Percentiles rank a stretch among this genome's conserved stretches.
Evolutionary conservation across 768 basidiomycete species (phyloP).

Genomic region (Termitomyces bulborhizus): DNA sequence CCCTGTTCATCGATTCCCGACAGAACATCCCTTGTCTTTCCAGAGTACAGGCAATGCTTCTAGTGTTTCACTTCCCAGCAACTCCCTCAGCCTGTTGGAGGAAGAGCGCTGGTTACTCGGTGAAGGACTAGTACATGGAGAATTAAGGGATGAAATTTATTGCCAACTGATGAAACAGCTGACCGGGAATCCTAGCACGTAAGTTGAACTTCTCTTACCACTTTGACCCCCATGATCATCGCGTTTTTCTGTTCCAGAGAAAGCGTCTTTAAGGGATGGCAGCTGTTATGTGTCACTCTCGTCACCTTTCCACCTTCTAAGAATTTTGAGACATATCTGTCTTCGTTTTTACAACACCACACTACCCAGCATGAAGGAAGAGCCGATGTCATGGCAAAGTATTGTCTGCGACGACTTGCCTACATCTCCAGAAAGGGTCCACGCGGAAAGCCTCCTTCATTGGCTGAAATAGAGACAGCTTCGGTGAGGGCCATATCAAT

Average conservation of each 20-base stretch:
- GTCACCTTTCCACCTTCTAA: slow-evolving; percentile 91
- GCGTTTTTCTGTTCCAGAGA: slow-evolving; percentile 36
- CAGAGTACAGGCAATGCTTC: slow-evolving; percentile 39
- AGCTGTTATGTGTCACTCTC: slow-evolving; percentile 84
- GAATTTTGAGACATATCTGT: slow-evolving; percentile 83
- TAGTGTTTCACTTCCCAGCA: slow-evolving; percentile 35
- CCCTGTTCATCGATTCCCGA: slow-evolving; percentile 40
- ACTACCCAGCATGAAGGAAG: slow-evolving; percentile 65
- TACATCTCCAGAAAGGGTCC: slow-evolving; percentile 81
- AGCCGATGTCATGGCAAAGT: slow-evolving; percentile 86
- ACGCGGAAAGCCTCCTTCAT: slow-evolving; percentile 74
- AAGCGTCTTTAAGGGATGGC: slow-evolving; percentile 88
- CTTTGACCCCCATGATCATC: slow-evolving; percentile 1
- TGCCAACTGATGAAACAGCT: slow-evolving; percentile 93
- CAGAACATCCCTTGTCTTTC: slow-evolving; percentile 39
- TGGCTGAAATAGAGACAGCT: slow-evolving; percentile 88
- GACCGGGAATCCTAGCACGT: slow-evolving; percentile 75
- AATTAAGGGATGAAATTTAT: slow-evolving; percentile 90
- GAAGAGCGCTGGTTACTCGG: slow-evolving; percentile 84
- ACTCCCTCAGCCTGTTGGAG: slow-evolving; percentile 49
- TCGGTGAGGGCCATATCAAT: slow-evolving; percentile 41
- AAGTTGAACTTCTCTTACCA: slow-evolving; percentile 22
- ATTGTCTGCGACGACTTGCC: slow-evolving; percentile 74
- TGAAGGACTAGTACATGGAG: slow-evolving; percentile 73
- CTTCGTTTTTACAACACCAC: slow-evolving; percentile 70